A percentile compares a stretch with the other conserved stretches of the same genome.
Evolutionary conservation across 805 yeast genomes (phyloP).

Genomic region (Starmera dryadoides): DNA sequence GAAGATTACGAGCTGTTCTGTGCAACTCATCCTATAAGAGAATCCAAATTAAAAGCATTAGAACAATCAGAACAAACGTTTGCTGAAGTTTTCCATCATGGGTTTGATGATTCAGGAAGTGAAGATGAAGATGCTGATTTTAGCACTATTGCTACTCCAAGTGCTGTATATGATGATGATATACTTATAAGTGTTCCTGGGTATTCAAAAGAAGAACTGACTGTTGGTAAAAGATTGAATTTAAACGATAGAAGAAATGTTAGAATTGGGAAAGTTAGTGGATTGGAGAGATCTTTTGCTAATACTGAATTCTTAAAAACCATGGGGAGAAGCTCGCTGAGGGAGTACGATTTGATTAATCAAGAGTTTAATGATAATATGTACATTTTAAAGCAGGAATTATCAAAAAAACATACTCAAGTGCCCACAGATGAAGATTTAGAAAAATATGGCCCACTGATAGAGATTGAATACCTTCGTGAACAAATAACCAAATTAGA

Average conservation of each 20-base stretch:
- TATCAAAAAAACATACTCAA: background rate
- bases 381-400: background rate
- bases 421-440: too few relatives aligned
- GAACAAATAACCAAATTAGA: background rate
- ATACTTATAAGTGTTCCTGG: constrained; percentile 20
- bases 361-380: constrained; percentile 9
- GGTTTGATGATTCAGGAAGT: constrained; percentile 17
- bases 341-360: constrained; percentile 13
- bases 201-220: constrained; percentile 18
- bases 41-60: constrained; percentile 17
- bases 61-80: constrained; percentile 17
- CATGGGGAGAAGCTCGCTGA: constrained; percentile 6
- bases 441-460: too few relatives aligned
- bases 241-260: constrained; percentile 18
- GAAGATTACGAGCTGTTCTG: constrained; percentile 18
- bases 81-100: constrained; percentile 15
- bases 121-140: constrained; percentile 21
- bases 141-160: constrained; percentile 12
- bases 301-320: constrained; percentile 10
- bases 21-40: constrained; percentile 15
- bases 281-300: constrained; percentile 16
- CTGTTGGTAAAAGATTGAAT: constrained; percentile 16
- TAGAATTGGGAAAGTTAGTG: constrained; percentile 13
- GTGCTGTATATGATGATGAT: constrained; percentile 13
- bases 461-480: background rate